These are phyloP conservation scores for Gymnopilus dilepis DNA, from an alignment of 768 basidiomycete species.

Conservation along the genomic window DNA sequence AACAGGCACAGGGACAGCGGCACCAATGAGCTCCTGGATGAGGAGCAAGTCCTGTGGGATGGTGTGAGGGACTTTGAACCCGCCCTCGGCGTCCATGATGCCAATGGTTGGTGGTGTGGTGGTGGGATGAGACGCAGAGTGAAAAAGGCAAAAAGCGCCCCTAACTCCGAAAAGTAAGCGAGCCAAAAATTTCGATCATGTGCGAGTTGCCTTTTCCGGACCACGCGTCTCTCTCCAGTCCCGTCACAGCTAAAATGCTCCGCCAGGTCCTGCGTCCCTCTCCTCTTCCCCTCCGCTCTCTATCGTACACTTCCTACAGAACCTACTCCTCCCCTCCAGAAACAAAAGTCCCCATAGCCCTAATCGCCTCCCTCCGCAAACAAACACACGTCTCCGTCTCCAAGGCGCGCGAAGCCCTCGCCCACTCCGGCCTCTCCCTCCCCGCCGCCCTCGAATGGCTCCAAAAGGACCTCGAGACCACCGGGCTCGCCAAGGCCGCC, in stretches of 20 bases:
- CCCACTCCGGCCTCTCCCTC: conserved; percentile 74
- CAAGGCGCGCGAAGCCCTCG: conserved; percentile 89
- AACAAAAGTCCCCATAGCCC: conserved; percentile 68
- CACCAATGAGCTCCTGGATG: conserved; percentile 69
- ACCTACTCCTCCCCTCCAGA: conserved; percentile 55
- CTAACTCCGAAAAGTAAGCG: not conserved
- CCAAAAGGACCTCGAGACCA: conserved; percentile 67
- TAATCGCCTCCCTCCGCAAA: conserved; percentile 88
- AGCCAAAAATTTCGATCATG: conserved; percentile 27
- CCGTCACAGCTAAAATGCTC: conserved; percentile 19
- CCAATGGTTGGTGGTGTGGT: too few species aligned
- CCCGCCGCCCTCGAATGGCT: conserved; percentile 82
- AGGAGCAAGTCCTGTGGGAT: conserved; percentile 78
- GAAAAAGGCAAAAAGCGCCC: conserved; percentile 12
- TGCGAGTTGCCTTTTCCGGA: conserved; percentile 29
- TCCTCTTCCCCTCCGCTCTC: conserved; percentile 26
- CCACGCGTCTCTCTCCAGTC: conserved; percentile 19
- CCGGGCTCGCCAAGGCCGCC: conserved; percentile 80
- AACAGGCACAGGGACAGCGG: conserved; percentile 16
- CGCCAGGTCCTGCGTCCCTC: conserved; percentile 19
- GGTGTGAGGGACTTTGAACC: conserved; percentile 64
- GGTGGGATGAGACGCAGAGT: too few species aligned
- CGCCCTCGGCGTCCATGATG: conserved; percentile 35
- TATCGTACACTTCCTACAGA: conserved; percentile 26
- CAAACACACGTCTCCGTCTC: conserved; percentile 80